These are phyloP conservation scores for Phaseolus coccineus DNA, from an alignment of 331 rosid species.

Conservation along the genomic window DNA sequence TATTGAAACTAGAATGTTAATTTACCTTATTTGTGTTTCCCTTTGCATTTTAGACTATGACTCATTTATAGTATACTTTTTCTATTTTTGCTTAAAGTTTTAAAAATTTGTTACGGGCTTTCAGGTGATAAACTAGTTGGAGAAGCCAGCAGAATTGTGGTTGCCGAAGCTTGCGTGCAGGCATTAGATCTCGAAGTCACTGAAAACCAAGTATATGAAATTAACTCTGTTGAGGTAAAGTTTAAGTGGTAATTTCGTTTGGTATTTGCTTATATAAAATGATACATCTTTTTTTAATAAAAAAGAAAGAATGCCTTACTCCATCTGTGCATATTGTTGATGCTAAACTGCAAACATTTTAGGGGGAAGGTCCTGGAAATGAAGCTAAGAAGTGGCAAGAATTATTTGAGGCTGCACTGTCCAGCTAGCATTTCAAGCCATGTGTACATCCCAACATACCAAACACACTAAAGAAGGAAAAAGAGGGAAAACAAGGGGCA, in stretches of 20 bases:
- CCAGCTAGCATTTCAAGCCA: not conserved
- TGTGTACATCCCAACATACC: not conserved
- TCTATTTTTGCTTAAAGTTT: conserved; percentile 14
- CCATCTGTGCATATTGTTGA: conserved; percentile 26
- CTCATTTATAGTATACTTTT: not conserved
- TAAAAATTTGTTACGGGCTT: conserved; percentile 12
- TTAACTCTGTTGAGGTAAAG: conserved; percentile 85
- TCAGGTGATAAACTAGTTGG: conserved; percentile 95
- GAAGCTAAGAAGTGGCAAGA: conserved; percentile 78
- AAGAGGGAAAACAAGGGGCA: too few species aligned
- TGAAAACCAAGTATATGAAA: conserved; percentile 75
- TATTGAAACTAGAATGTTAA: not conserved
- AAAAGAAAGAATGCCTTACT: not conserved
- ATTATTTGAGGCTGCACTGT: conserved; percentile 62
- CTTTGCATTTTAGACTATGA: not conserved
- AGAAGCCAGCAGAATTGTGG: conserved; percentile 88
- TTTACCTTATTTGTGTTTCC: conserved; percentile 23
- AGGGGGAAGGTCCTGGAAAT: conserved; percentile 95
- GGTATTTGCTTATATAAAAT: not conserved
- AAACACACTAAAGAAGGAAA: not conserved
- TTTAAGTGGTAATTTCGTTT: conserved; percentile 35
- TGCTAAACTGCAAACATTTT: conserved; percentile 36
- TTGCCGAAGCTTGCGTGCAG: conserved; percentile 97
- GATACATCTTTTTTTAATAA: not conserved
- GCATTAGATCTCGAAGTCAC: conserved; percentile 86